Percentiles rank a stretch among this genome's conserved stretches.
phyloP scores from a whole-genome alignment of 495 filamentous ascomycete species.

The Xylaria intraflava region DNA sequence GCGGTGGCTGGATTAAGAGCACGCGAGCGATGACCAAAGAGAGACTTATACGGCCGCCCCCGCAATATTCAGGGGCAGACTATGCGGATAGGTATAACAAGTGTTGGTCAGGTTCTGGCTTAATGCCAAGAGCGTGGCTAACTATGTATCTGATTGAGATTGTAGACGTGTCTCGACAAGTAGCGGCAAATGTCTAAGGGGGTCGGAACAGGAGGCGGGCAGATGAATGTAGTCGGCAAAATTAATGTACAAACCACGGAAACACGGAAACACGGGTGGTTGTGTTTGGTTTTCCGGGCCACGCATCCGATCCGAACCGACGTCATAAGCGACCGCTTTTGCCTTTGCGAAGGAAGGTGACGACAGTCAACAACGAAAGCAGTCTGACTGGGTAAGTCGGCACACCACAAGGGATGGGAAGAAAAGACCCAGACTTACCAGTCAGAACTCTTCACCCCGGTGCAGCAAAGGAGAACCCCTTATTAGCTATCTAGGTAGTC shows the following conservation, averaged over 20 bases:
- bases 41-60: no score
- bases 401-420: neutral
- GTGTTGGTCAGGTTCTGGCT: neutral
- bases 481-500: no score
- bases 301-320: neutral
- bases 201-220: neutral
- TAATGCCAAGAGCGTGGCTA: constrained; percentile 7
- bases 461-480: no score
- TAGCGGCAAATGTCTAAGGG: constrained; percentile 9
- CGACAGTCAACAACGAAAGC: neutral
- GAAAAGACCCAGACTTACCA: no score
- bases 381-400: constrained; percentile 1
- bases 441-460: no score
- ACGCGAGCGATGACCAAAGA: no score
- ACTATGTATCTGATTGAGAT: neutral
- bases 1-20: neutral
- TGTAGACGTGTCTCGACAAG: constrained; percentile 3
- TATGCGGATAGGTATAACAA: no score
- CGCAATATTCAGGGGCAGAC: no score
- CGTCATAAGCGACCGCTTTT: neutral
- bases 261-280: no score
- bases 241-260: neutral
- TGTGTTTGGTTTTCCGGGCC: no score
- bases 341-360: neutral
- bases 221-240: neutral